A percentile compares a stretch with the other conserved stretches of the same genome.
phyloP scores from a whole-genome alignment of 2,329 filamentous ascomycete genomes.

The Pseudogymnoascus sp. region DNA sequence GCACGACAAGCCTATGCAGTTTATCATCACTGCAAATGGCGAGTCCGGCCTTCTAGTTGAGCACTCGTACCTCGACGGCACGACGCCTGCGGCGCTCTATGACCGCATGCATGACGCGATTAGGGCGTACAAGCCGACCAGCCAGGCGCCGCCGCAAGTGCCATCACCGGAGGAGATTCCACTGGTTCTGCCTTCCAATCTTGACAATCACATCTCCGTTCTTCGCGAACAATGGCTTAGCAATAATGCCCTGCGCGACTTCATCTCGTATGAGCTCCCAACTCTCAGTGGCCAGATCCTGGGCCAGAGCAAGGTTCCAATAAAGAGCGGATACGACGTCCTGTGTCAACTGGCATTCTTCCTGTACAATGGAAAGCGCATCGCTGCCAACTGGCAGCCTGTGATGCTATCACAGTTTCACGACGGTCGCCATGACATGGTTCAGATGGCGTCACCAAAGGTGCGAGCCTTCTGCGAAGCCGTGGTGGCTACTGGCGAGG shows the following conservation, averaged over 20 bases:
- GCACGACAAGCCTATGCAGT: slow-evolving; percentile 24
- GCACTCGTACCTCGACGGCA: slow-evolving; percentile 23
- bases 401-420: slow-evolving; percentile 21
- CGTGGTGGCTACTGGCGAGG: slow-evolving; percentile 10
- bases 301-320: slow-evolving; percentile 8
- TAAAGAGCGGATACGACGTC: slow-evolving; percentile 19
- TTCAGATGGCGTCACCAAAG: slow-evolving; percentile 16
- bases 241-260: slow-evolving; percentile 11
- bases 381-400: slow-evolving; percentile 19
- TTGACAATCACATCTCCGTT: slow-evolving; percentile 17
- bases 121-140: slow-evolving; percentile 8
- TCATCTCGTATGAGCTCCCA: slow-evolving; percentile 12
- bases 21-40: slow-evolving; percentile 22
- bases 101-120: slow-evolving; percentile 16
- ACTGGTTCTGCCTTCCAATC: slow-evolving; percentile 10
- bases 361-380: slow-evolving; percentile 14
- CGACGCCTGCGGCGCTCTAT: slow-evolving; percentile 12
- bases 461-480: slow-evolving; percentile 18
- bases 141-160: neutral
- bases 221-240: slow-evolving; percentile 12
- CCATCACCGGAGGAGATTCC: neutral
- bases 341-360: slow-evolving; percentile 21
- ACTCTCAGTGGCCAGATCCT: slow-evolving; percentile 14
- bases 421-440: slow-evolving; percentile 19
- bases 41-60: slow-evolving; percentile 19